Evolutionary conservation across 352 stramenopile genomes (phyloP), one percentile per base, ranked within the genome.

Genomic region (Phytophthora quininea): DNA sequence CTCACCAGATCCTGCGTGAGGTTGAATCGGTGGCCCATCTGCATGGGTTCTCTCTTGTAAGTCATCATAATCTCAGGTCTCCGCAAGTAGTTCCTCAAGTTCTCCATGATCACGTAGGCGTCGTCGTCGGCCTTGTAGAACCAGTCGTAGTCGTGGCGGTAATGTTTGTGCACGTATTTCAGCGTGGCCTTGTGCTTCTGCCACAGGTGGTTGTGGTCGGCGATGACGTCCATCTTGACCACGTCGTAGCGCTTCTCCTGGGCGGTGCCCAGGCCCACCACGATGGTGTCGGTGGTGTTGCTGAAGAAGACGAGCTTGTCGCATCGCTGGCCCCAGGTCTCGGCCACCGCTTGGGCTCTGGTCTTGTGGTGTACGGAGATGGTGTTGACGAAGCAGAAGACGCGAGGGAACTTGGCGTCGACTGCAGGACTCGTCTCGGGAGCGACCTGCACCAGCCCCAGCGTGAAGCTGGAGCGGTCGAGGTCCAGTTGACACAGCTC

Each of bases 41-140:
- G 82, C 81, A 94, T 91, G 3, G 82, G 86, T 56, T 89, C 79
- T 45, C 62, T 59, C 27, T 77, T 43, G 43, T 80, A 80, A 35
- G 69, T 62, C 66, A 82, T 80, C 48, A 92, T 49, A 42, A 94
- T 86, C 80, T 94, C 82, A 1, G 86, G 84, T 15, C 81, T 69
- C 4, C 43, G 33, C 19, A 94, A 38, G 56, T 91, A 94, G n/a
- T 74, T 59, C 6, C 79, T 72, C 54, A 95, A 68, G 61, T 95
- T 95, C 57, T 95, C 84, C 47, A 93, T 46, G 31, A 95, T 73
- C n/a, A 95, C 83, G 58, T 90, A 95, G 5, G 87, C 84, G 56
- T 95, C 87, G 67, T 95, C 87, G 52, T 95, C 87, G 1, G 81
- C 79, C 60, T 95, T 95, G 73, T 95, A 95, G 60, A 95, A 93